These are phyloP conservation scores for Rubus parviflorus DNA, from an alignment of 306 rosid genomes.

Conservation along the genomic window DNA sequence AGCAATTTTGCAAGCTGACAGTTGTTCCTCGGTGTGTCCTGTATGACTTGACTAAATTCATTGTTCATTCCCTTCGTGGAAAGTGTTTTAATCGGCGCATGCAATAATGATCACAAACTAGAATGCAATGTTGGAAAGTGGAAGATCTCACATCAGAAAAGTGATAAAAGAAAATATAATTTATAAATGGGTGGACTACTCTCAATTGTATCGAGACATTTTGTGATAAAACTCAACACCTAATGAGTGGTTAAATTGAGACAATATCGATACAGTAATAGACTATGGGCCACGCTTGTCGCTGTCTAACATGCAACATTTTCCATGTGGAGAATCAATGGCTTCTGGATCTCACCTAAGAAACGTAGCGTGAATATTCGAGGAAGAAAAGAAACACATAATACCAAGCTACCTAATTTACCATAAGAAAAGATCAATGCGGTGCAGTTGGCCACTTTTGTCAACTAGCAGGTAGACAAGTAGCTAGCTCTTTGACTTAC, in stretches of 20 bases:
- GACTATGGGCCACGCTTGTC: too few relatives aligned
- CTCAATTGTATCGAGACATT: constrained; percentile 66
- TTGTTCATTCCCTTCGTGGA: constrained; percentile 53
- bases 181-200: too few relatives aligned
- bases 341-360: constrained; percentile 80
- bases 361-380: too few relatives aligned
- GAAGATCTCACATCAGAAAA: too few relatives aligned
- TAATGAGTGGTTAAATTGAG: too few relatives aligned
- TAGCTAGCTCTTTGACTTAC: background rate
- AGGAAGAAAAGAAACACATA: too few relatives aligned
- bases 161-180: too few relatives aligned
- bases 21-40: constrained; percentile 49
- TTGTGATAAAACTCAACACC: too few relatives aligned
- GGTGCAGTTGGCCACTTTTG: background rate
- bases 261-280: too few relatives aligned
- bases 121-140: constrained; percentile 51
- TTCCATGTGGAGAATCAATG: constrained; percentile 77
- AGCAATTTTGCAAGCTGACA: constrained; percentile 69
- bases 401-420: background rate
- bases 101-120: constrained; percentile 66
- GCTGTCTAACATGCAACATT: too few relatives aligned
- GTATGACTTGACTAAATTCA: constrained; percentile 59
- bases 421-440: background rate
- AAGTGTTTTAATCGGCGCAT: constrained; percentile 61
- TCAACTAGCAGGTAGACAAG: background rate